Base-by-base conservation (phyloP, 352 stramenopile species). In the Phytopythium cucurbitacearum region DNA sequence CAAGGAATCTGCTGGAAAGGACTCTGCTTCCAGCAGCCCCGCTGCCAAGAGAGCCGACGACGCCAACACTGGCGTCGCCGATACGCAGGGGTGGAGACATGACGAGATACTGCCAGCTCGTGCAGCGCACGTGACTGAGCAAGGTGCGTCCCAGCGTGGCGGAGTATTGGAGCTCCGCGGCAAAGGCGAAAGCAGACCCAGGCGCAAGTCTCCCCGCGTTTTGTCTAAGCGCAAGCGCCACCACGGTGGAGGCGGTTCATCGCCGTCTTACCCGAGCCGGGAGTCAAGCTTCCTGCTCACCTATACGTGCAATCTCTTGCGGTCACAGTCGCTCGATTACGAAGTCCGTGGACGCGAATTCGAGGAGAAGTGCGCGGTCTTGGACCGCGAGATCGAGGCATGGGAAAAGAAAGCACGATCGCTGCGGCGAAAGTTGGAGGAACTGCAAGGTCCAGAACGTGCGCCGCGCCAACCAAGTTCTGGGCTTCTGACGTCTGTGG, bases 321-420 rank as follows among this genome's bases (percentile, higher is more conserved):
- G 64, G 9, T 59, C 62, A 5, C 66, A 77, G 43, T 45, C 41
- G 16, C 48, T 89, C 36, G 73, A 85, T 16, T 69, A 67, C 28
- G 69, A 87, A 15, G 62, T 82, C 11, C 78, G 70, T 7, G 61
- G 56, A 7, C 48, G 60, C 0, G 69, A 85, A 16, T 42, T 84
- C 35, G 64, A 72, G n/a, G 71, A 85, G 38, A 65, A 77, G 6
- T 66, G 72, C 40, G 54, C 51, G 15, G 40, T 10, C 11, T 57
- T 73, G 21, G 52, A 38, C 7, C 61, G 62, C 13, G 61, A 77
- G 47, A 66, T 76, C 5, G 53, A 67, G 4, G 50, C 67, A 13
- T 80, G 64, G 65, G 72, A 85, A 48, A 68, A 60, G 41, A 65
- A 65, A 32, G 62, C 82, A 21, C 56, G 63, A 28, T 62, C 42